Conservation (phyloP, 106 monocot genomes). For the Agapanthus africanus region DNA sequence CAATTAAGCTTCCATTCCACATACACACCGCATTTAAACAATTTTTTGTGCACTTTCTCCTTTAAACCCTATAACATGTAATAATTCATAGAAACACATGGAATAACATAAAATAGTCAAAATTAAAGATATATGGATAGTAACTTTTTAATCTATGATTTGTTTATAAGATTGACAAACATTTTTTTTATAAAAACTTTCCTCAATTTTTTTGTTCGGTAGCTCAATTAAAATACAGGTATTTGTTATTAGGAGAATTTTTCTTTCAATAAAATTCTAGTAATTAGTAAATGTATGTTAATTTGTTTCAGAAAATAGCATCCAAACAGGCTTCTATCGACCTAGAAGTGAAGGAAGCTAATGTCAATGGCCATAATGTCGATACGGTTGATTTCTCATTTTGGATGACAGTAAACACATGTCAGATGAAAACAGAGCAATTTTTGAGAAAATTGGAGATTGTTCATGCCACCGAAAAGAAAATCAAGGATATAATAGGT, state of each 20-base stretch:
- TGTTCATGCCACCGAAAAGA: background rate
- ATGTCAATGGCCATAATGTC: background rate
- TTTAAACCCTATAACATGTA: no score
- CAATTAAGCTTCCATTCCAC: no score
- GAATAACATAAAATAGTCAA: no score
- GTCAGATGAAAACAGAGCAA: background rate
- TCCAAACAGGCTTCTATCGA: no score
- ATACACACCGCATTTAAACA: no score
- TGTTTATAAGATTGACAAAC: background rate
- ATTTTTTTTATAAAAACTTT: no score
- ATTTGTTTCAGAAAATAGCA: background rate
- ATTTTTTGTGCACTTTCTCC: no score
- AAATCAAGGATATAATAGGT: no score
- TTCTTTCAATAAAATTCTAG: background rate
- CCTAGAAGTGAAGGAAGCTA: background rate
- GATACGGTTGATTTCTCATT: background rate
- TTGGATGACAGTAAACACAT: background rate
- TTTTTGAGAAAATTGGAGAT: background rate
- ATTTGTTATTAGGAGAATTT: background rate
- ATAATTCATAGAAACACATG: no score
- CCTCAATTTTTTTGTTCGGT: background rate
- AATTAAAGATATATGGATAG: no score
- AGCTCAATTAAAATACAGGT: conserved; percentile 6
- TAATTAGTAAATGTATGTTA: background rate
- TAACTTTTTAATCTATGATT: background rate